These are phyloP conservation scores for Salicornia ramosissima DNA, from an alignment of 148 eudicot species.

Conservation along the genomic window DNA sequence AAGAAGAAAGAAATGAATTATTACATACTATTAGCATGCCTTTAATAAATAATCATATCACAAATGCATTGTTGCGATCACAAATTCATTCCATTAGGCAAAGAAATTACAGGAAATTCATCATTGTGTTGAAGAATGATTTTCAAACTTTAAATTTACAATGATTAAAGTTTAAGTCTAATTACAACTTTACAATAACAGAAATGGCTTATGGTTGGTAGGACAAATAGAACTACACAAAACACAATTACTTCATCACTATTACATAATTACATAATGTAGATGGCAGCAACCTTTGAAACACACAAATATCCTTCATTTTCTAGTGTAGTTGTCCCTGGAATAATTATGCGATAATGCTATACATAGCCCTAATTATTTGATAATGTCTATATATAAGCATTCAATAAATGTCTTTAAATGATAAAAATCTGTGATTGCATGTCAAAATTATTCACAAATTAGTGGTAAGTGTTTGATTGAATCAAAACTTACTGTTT, in stretches of 20 bases:
- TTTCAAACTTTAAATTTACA: conserved; percentile 4
- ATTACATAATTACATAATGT: too few relatives aligned
- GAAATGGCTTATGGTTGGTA: conserved; percentile 1
- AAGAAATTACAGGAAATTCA: conserved; percentile 2
- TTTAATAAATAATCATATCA: neutral
- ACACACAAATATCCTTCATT: neutral
- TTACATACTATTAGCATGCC: neutral
- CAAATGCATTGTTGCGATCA: neutral
- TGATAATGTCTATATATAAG: too few relatives aligned
- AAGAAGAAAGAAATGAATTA: too few relatives aligned
- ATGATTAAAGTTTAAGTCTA: conserved; percentile 17
- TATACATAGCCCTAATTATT: too few relatives aligned
- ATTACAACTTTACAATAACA: conserved; percentile 13
- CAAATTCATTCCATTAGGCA: neutral
- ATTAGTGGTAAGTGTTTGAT: too few relatives aligned
- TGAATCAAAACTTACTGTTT: too few relatives aligned
- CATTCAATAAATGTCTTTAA: too few relatives aligned
- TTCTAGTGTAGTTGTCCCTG: too few relatives aligned
- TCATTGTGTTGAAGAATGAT: conserved; percentile 1
- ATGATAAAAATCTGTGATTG: too few relatives aligned
- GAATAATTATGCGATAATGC: neutral
- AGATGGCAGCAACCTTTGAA: neutral
- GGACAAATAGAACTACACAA: neutral
- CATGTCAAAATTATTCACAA: too few relatives aligned
- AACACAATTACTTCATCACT: neutral